These are phyloP conservation scores for Fusarium falciforme DNA, from an alignment of 2,329 filamentous ascomycete species.

Conservation along the genomic window DNA sequence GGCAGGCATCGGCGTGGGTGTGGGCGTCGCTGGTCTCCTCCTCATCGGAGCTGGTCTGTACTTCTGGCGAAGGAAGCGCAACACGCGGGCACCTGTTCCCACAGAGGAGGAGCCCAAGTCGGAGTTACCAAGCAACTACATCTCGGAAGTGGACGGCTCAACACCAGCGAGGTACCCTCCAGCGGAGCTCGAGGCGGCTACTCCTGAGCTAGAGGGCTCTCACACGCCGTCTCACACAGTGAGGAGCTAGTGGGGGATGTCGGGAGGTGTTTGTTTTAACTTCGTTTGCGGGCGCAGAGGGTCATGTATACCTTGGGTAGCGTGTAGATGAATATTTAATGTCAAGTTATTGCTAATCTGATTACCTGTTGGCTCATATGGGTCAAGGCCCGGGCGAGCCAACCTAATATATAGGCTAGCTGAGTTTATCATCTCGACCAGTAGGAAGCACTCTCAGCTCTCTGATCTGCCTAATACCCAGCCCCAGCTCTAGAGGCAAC, in stretches of 20 bases:
- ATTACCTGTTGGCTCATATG: no score
- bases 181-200: neutral
- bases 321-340: neutral
- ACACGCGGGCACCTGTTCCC: neutral
- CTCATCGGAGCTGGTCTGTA: conserved; percentile 12
- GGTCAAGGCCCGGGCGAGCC: no score
- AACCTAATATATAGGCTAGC: no score
- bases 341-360: no score
- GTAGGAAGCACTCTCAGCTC: no score
- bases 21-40: conserved; percentile 4
- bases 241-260: neutral
- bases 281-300: neutral
- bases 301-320: neutral
- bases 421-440: no score
- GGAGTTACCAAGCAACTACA: neutral
- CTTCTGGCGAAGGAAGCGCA: conserved; percentile 14
- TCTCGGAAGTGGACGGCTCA: neutral
- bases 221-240: neutral
- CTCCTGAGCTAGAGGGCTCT: neutral
- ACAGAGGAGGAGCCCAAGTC: neutral
- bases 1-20: conserved; percentile 29
- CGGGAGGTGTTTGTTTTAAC: neutral
- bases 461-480: no score
- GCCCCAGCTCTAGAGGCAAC: no score
- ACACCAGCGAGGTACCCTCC: neutral